Conservation (phyloP, 2,329 filamentous ascomycete genomes). For the Lasiodiplodia citricola region DNA sequence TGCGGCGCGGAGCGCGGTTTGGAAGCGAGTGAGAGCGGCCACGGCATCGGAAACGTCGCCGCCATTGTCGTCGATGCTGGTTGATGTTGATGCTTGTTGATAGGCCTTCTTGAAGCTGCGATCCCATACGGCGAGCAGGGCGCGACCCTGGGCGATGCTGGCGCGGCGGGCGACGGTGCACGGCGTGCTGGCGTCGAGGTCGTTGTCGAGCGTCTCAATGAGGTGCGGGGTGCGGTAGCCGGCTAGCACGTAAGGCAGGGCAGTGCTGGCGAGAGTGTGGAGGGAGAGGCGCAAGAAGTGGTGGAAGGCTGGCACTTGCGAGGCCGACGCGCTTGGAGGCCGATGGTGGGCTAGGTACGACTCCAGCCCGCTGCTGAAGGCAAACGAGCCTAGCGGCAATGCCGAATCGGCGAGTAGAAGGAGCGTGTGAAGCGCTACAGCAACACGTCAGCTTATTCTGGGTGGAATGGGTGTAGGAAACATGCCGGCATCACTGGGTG, state of each 20-base stretch:
- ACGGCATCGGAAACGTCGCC: constrained; percentile 29
- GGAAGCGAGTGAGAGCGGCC: constrained; percentile 38
- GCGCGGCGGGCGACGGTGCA: constrained; percentile 81
- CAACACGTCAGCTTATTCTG: neutral
- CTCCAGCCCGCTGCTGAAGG: constrained; percentile 82
- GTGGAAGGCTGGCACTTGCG: constrained; percentile 57
- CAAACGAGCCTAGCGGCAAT: constrained; percentile 83
- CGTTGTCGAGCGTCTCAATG: constrained; percentile 70
- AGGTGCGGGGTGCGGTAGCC: constrained; percentile 62
- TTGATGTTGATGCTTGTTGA: neutral
- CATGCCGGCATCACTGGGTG: constrained; percentile 30
- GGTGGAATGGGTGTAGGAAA: constrained; percentile 8
- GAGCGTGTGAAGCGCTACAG: constrained; percentile 64
- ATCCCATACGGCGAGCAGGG: constrained; percentile 78
- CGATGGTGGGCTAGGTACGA: constrained; percentile 76
- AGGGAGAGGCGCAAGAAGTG: constrained; percentile 74
- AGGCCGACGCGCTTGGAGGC: constrained; percentile 33
- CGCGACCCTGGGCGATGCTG: constrained; percentile 75
- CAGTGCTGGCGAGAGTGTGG: constrained; percentile 71
- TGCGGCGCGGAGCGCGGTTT: constrained; percentile 35
- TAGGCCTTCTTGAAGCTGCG: constrained; percentile 61
- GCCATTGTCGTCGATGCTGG: neutral
- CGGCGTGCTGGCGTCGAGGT: constrained; percentile 74
- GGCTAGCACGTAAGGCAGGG: constrained; percentile 75
- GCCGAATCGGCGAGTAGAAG: constrained; percentile 82